Conservation (phyloP, 352 stramenopile species). For the Phytopythium cucurbitacearum region DNA sequence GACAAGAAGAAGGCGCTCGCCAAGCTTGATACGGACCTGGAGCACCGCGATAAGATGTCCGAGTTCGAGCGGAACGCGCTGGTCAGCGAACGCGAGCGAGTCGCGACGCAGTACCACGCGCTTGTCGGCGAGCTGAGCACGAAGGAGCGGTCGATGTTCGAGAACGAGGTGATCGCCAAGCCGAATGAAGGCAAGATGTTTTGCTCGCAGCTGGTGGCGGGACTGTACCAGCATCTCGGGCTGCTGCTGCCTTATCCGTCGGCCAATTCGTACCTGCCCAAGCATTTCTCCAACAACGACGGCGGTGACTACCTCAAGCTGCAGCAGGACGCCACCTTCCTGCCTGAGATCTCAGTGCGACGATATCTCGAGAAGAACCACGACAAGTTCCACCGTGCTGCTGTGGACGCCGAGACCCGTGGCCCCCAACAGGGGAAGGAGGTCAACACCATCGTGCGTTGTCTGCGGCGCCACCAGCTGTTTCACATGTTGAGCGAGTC, state of each 20-base stretch:
- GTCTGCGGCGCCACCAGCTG: conserved; percentile 68
- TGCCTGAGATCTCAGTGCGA: conserved; percentile 70
- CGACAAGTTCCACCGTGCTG: conserved; percentile 18
- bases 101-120: conserved; percentile 51
- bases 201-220: conserved; percentile 78
- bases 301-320: conserved; percentile 67
- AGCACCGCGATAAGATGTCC: conserved; percentile 63
- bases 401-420: conserved; percentile 25
- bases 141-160: conserved; percentile 74
- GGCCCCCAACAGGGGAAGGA: conserved; percentile 28
- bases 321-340: conserved; percentile 62
- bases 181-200: conserved; percentile 59
- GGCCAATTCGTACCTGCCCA: conserved; percentile 83
- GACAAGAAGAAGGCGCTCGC: conserved; percentile 59
- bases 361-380: conserved; percentile 28
- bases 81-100: conserved; percentile 33
- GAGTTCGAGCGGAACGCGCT: conserved; percentile 75
- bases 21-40: conserved; percentile 55
- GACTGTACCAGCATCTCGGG: conserved; percentile 77
- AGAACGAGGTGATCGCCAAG: conserved; percentile 62
- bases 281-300: conserved; percentile 70
- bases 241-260: conserved; percentile 78
- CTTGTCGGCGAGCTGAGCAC: conserved; percentile 52
- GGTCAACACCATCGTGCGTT: conserved; percentile 50
- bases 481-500: conserved; percentile 78